Base-by-base conservation (phyloP, 148 eudicot genomes). In the Fagopyrum tataricum region DNA sequence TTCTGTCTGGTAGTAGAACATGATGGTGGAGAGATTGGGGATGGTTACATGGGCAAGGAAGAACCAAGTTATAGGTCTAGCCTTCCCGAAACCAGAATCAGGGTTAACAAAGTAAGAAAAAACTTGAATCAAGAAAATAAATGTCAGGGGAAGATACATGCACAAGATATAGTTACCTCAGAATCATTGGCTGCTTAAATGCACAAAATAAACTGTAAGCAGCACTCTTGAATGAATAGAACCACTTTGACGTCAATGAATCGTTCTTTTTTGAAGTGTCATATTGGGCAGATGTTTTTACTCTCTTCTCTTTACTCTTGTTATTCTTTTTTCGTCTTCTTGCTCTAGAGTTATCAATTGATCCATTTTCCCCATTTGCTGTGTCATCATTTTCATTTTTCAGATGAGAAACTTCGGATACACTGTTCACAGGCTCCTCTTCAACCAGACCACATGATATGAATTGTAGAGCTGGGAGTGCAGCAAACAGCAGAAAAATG, bases 61-160 rank as follows among this genome's bases (percentile, higher is more conserved):
- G 80, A 94, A 94, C 98, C 98, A 94, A 59, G 96, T 84, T 96
- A 94, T 94, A 75, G 97, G 96, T 82, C 98, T 94, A 87, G 76
- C 80, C 83, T 83, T 84, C 85, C 76, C 83, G 81, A 76, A 66
- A 76, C 76, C 26, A 73, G 59, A 67, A 62, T 37, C 73, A 78
- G 18, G 64, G 77, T 81, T 76, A 81, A 82, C 79, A 70, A 49
- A 2, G 40, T 15, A 39, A 49, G 74, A 14, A 70, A 70, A 46
- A 67, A 10, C 15, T 26, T 44, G 18, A 10, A 48, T 39, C 37
- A 40, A 62, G 71, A 67, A 59, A 14, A 70, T 49, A 43, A 59
- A 31, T 4, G 21, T 51, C 37, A 31, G 55, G 56, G 42, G 40
- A 69, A 17, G 59, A 15, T 11, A 59, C 7, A 47, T 10, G 41